Base-by-base conservation (phyloP, 1,284 basidiomycete genomes). In the Fistulina hepatica region DNA sequence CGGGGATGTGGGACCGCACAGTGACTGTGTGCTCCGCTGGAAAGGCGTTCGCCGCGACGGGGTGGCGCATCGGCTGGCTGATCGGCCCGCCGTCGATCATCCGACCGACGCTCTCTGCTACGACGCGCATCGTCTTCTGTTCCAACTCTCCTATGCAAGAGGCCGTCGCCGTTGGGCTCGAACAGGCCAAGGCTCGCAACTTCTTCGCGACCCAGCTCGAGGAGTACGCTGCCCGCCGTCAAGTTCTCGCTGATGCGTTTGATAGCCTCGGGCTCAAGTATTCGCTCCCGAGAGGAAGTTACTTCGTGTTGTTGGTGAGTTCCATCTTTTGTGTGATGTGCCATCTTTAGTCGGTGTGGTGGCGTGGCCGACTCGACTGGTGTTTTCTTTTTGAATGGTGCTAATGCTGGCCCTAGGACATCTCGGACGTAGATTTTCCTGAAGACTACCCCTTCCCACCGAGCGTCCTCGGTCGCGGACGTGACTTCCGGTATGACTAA, bases 51-150 rank as follows among this genome's bases (percentile, higher is more conserved):
- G 88, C 94, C 12, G 90, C 90, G 6, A 99, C 95, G 2, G 95
- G 95, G 17, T 98, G 94, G 94, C 80, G 95, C 41, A 76, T 98
- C 17, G 95, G 94, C 51, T 98, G 92, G 92, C 73, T 93, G 10
- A 81, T 98, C 46, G 95, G 85, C 5, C 88, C 91, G 4, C 55
- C 73, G 16, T 77, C 76, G 26, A 84, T 98, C 50, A 84, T 95
- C 41, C 67, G 68, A 24, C 90, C 94, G 2, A 82, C 89, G 4
- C 70, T 95, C 15, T 90, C 91, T 3, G 94, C 91, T 0, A 81
- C 81, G 36, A 93, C 91, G 0, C 81, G 94, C 28, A 94, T 98
- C 53, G 85, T 97, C 13, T 98, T 97, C 63, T 93, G 86, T 61
- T 78, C 81, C 43, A 94, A 93, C 61, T 91, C 88, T 0, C 85